Percentiles rank a stretch among this genome's conserved stretches.
phyloP scores from a whole-genome alignment of 2,329 filamentous ascomycete genomes.

The Hypomyces perniciosus region DNA sequence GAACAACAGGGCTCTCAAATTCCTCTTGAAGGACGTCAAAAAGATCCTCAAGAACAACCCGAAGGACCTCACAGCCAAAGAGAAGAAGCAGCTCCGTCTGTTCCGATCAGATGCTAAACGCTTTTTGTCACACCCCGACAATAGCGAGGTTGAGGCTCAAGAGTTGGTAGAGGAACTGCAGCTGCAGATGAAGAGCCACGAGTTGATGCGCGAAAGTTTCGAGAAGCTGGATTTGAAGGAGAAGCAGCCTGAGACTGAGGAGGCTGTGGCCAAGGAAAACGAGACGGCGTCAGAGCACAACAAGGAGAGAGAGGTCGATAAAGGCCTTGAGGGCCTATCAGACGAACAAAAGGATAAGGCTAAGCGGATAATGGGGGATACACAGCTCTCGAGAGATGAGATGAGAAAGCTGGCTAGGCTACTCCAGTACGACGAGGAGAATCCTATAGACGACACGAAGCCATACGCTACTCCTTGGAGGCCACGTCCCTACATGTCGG shows the following conservation, averaged over 20 bases:
- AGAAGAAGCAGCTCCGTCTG: constrained; percentile 69
- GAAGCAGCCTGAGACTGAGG: constrained; percentile 14
- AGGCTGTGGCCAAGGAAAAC: constrained; percentile 14
- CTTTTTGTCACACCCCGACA: constrained; percentile 43
- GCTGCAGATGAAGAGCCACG: constrained; percentile 28
- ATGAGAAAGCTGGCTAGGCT: constrained; percentile 48
- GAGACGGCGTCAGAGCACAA: constrained; percentile 19
- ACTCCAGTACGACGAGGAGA: constrained; percentile 61
- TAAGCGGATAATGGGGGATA: constrained; percentile 27
- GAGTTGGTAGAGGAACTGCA: constrained; percentile 29
- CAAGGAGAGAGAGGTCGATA: constrained; percentile 27
- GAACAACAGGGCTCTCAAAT: constrained; percentile 22
- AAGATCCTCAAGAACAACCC: constrained; percentile 38
- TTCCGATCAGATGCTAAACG: constrained; percentile 61
- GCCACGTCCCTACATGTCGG: constrained; percentile 78
- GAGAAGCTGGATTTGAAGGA: constrained; percentile 22
- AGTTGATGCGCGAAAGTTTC: constrained; percentile 25
- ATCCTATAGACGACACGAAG: constrained; percentile 69
- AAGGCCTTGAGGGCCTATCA: constrained; percentile 29
- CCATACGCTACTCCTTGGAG: constrained; percentile 90
- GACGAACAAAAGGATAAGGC: constrained; percentile 29
- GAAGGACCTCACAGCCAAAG: constrained; percentile 54
- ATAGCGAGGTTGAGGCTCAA: constrained; percentile 21
- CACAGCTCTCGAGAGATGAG: constrained; percentile 41
- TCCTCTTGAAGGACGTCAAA: constrained; percentile 27